Conservation (phyloP, 768 basidiomycete genomes). For the Mycena galopus region DNA sequence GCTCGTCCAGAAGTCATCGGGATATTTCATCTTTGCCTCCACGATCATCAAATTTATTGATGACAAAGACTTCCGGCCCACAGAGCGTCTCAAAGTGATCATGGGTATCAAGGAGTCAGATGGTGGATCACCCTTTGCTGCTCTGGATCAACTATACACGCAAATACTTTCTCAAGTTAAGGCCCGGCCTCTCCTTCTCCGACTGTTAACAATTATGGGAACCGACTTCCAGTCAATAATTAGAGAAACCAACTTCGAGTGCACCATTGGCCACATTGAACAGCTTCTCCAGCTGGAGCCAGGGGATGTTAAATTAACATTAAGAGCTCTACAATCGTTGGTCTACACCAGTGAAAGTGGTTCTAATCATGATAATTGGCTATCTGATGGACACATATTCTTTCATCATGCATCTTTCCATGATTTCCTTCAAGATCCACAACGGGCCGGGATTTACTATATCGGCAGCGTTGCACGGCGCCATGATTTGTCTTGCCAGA, state of each 20-base stretch:
- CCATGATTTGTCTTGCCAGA: background rate
- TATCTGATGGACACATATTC: too few species aligned
- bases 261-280: background rate
- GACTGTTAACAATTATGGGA: background rate
- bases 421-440: background rate
- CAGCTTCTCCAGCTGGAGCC: background rate
- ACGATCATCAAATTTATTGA: constrained; percentile 4
- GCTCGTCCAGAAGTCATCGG: background rate
- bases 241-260: too few species aligned
- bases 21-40: constrained; percentile 11
- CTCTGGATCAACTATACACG: background rate
- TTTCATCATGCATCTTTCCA: background rate
- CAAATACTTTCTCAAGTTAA: background rate
- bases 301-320: background rate
- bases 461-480: background rate
- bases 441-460: background rate
- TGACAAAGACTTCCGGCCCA: background rate
- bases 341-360: background rate
- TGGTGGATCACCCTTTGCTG: background rate
- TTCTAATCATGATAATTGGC: too few species aligned
- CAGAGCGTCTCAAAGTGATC: too few species aligned
- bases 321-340: background rate
- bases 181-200: background rate
- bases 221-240: too few species aligned
- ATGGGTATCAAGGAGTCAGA: background rate